Conservation (phyloP, 495 filamentous ascomycete species). For the Annulohypoxylon nitens region DNA sequence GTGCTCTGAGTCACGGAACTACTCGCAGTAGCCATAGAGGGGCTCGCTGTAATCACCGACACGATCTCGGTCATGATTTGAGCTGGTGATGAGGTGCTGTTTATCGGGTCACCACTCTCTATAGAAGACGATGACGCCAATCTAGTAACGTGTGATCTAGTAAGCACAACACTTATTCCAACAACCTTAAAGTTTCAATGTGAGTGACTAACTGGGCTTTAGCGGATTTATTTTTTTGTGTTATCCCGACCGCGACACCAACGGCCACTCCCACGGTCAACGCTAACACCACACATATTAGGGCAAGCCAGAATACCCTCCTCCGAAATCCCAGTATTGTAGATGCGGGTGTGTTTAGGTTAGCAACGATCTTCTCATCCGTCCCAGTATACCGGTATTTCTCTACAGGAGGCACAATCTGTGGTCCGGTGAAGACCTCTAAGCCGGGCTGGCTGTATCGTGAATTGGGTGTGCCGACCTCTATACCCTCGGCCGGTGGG, state of each 20-base stretch:
- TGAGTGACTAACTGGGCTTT: constrained; percentile 23
- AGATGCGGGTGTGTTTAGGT: neutral
- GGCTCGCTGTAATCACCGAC: neutral
- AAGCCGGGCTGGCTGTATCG: constrained; percentile 33
- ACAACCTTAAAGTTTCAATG: neutral
- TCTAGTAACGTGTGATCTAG: neutral
- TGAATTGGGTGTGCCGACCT: constrained; percentile 24
- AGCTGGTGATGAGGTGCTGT: constrained; percentile 10
- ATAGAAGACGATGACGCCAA: constrained; percentile 1
- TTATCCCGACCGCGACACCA: constrained; percentile 41
- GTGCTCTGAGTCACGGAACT: neutral
- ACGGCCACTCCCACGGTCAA: constrained; percentile 29
- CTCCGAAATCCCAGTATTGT: constrained; percentile 25
- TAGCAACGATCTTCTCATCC: constrained; percentile 2
- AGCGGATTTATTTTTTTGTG: constrained; percentile 26
- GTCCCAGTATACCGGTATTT: constrained; percentile 5
- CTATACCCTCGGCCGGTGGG: constrained; percentile 36
- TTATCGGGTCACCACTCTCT: constrained; percentile 20
- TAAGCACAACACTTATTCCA: constrained; percentile 4
- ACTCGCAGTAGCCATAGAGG: neutral
- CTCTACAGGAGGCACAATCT: constrained; percentile 24
- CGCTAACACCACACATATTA: constrained; percentile 26
- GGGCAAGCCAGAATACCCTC: constrained; percentile 25
- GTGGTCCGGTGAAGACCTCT: constrained; percentile 25
- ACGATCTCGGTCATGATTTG: constrained; percentile 25